phyloP scores from a whole-genome alignment of 2,329 filamentous ascomycete species.

The Teratosphaeria zuluensis region DNA sequence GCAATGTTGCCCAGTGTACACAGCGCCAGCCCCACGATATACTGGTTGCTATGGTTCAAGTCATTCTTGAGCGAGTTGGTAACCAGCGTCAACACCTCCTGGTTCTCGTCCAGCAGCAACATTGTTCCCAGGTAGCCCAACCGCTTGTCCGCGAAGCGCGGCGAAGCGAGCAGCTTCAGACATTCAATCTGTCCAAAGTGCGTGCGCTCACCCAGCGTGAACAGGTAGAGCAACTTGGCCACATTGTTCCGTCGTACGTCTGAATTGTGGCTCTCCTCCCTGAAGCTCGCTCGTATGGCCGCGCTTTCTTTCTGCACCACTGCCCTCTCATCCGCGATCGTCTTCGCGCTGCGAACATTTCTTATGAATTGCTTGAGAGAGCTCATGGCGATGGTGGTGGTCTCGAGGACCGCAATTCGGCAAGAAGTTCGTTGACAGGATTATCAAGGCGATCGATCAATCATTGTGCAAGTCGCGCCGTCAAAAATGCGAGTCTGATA shows the following conservation, averaged over 20 bases:
- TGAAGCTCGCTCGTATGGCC: constrained; percentile 91
- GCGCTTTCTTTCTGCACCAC: constrained; percentile 99
- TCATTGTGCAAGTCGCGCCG: background rate
- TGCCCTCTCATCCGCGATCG: constrained; percentile 94
- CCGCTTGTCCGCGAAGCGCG: constrained; percentile 94
- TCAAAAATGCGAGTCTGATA: background rate
- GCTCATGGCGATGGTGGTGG: constrained; percentile 2
- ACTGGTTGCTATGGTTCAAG: constrained; percentile 87
- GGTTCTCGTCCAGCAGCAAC: constrained; percentile 92
- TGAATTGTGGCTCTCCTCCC: constrained; percentile 90
- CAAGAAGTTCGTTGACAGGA: background rate
- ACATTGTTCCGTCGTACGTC: constrained; percentile 95
- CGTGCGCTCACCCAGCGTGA: constrained; percentile 91
- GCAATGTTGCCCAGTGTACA: constrained; percentile 97
- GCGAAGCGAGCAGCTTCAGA: constrained; percentile 90
- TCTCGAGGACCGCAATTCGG: constrained; percentile 3
- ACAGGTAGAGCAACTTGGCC: constrained; percentile 94
- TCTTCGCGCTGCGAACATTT: constrained; percentile 96
- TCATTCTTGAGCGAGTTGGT: constrained; percentile 98
- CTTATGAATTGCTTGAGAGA: constrained; percentile 87
- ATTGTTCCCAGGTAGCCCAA: constrained; percentile 94
- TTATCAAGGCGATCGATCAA: background rate
- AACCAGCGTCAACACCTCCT: constrained; percentile 92
- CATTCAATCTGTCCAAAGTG: constrained; percentile 99
- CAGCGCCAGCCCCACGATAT: constrained; percentile 90